These are phyloP conservation scores for Selaginella moellendorffii DNA, from an alignment of 75 land plant genomes.

Conservation along the genomic window DNA sequence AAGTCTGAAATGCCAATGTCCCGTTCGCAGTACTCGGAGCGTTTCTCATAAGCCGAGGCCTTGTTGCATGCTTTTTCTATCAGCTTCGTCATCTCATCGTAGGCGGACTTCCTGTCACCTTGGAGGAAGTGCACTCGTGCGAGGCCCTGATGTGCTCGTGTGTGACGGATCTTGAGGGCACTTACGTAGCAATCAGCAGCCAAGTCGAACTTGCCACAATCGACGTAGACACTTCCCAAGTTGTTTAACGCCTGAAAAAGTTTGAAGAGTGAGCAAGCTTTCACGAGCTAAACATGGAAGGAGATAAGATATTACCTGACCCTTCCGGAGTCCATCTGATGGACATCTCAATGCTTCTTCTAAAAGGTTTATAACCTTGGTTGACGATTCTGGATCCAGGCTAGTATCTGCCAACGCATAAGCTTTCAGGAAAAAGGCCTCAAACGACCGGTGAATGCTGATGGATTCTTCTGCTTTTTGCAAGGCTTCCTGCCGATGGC, in stretches of 20 bases:
- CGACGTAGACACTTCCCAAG: constrained; percentile 4
- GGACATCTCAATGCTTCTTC: constrained; percentile 7
- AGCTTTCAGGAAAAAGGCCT: constrained; percentile 10
- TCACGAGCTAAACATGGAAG: not conserved
- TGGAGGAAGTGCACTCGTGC: constrained; percentile 2
- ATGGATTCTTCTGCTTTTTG: constrained; percentile 7
- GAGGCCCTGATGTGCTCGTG: constrained; percentile 6
- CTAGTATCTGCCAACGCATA: constrained; percentile 9
- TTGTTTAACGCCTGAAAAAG: constrained; percentile 2
- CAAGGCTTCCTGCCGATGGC: constrained; percentile 4
- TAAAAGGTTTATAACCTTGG: constrained; percentile 3
- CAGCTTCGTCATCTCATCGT: constrained; percentile 10
- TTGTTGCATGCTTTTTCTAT: constrained; percentile 6
- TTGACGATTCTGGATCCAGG: constrained; percentile 1
- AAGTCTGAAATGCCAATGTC: not conserved
- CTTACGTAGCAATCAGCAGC: constrained; percentile 1
- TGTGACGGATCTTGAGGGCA: constrained; percentile 2
- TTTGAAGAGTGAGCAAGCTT: not conserved
- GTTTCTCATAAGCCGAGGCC: constrained; percentile 5
- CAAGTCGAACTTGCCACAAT: not conserved
- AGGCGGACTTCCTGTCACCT: constrained; percentile 1
- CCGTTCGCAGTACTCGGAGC: constrained; percentile 3
- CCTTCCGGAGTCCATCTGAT: constrained; percentile 8
- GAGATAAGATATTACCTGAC: not conserved
- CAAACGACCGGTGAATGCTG: constrained; percentile 5